Evolutionary conservation across 768 basidiomycete species (phyloP), one percentile per base, ranked within the genome.

Genomic region (Suillus lakei): DNA sequence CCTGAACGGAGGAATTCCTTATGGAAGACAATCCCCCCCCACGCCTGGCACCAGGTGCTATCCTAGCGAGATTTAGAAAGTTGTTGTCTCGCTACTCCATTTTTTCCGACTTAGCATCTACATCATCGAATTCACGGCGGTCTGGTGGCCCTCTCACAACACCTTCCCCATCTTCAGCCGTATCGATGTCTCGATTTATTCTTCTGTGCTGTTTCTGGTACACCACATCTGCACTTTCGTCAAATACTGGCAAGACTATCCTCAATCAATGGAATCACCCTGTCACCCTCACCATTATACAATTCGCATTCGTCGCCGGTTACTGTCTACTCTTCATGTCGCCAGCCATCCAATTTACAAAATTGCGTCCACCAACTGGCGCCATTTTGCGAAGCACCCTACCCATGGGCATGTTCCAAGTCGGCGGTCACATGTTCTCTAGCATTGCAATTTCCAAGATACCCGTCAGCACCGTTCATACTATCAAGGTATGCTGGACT

Each of bases 321-420:
- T 98, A 92, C 79, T 98, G 94, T 73, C 81, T 93, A 60, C 79
- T 97, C 60, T 87, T 91, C 81, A 95, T 95, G 89, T 88, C 86
- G 15, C 93, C 93, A 36, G 70, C 82, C 39, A 77, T 92, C 23
- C 86, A 85, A 28, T 90, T 92, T 74, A 83, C 89, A 50, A 86
- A 79, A 70, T 71, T 97, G 46, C 88, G 94, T 41, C 73, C 71
- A 23, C 96, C 97, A 4, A 93, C 89, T 9, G 81, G 75, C 69
- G 83, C 86, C 12, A 94, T 98, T 67, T 70, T 99, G 30, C 80
- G 79, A 65, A 92, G 84, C 64, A 98, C 96, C 3, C 74, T 98
- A 32, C 95, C 96, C 1, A 99, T 99, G 97, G 96, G 96, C 28
- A 85, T 92, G 66, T 99, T 99, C 76, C 98, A 99, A 79, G 96